Evolutionary conservation across 805 yeast species (phyloP).

Genomic region (Candida khao-thaluensis): DNA sequence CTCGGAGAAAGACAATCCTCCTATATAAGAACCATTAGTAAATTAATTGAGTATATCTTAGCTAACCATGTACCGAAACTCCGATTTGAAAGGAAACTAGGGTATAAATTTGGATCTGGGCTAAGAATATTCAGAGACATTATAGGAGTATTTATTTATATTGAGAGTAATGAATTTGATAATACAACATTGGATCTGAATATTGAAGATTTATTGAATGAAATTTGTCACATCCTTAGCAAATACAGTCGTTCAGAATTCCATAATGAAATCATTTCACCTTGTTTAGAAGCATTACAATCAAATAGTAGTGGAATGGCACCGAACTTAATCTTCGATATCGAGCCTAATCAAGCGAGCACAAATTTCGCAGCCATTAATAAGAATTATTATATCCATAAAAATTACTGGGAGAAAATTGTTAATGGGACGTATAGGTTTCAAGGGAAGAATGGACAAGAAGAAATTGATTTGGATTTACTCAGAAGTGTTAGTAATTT

Average conservation of each 20-base stretch:
- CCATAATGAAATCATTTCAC: constrained; percentile 2
- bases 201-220: constrained; percentile 12
- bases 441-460: constrained; percentile 27
- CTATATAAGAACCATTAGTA: constrained; percentile 8
- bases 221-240: background rate
- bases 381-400: constrained; percentile 35
- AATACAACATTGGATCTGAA: background rate
- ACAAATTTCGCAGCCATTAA: constrained; percentile 20
- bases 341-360: constrained; percentile 28
- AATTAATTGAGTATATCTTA: constrained; percentile 10
- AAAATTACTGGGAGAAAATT: constrained; percentile 50
- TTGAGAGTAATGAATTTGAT: constrained; percentile 14
- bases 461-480: constrained; percentile 31
- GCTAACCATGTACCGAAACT: constrained; percentile 1
- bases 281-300: constrained; percentile 5
- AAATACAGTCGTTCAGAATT: constrained; percentile 4
- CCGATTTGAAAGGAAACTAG: constrained; percentile 10
- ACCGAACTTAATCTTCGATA: constrained; percentile 23
- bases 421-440: constrained; percentile 43
- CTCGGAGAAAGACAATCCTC: constrained; percentile 11
- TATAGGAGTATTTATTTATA: constrained; percentile 14
- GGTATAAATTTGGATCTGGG: constrained; percentile 12
- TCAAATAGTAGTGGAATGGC: constrained; percentile 10
- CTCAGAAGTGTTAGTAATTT: constrained; percentile 28
- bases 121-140: constrained; percentile 11